These are phyloP conservation scores for Loxodes magnus DNA, from an alignment of 73 alveolate species.

Conservation along the genomic window DNA sequence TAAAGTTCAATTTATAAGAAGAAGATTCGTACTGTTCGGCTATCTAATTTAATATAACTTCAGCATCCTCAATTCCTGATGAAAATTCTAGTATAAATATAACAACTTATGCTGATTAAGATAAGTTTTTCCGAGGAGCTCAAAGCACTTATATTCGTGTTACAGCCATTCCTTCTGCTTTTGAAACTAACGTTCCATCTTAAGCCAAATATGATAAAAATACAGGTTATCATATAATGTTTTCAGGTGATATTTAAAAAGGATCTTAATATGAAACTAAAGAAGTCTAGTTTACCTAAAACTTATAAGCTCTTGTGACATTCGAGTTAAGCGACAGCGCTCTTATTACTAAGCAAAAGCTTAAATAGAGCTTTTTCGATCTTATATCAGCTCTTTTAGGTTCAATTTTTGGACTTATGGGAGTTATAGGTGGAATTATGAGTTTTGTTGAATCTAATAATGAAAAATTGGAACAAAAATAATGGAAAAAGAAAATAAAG, in stretches of 20 bases:
- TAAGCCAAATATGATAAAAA: background rate
- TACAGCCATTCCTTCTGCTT: background rate
- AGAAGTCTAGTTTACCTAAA: background rate
- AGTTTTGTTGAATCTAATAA: background rate
- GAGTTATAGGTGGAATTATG: conserved; percentile 3
- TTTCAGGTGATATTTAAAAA: background rate
- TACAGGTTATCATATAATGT: conserved; percentile 4
- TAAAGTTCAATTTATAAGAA: background rate
- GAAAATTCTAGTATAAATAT: background rate
- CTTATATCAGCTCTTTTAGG: conserved; percentile 3
- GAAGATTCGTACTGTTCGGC: background rate
- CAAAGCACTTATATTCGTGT: background rate
- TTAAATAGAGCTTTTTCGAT: background rate
- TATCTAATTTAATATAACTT: background rate
- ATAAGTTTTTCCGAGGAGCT: background rate
- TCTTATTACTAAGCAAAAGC: background rate
- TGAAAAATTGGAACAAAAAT: no score
- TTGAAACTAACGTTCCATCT: background rate
- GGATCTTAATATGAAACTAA: background rate
- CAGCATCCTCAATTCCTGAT: conserved; percentile 7
- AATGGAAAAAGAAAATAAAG: no score
- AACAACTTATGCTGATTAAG: background rate
- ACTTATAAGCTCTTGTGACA: background rate
- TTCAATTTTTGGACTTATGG: conserved; percentile 10
- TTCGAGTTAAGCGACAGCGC: background rate